phyloP scores from a whole-genome alignment of 2,329 filamentous ascomycete genomes.

The Nothophoma quercina region DNA sequence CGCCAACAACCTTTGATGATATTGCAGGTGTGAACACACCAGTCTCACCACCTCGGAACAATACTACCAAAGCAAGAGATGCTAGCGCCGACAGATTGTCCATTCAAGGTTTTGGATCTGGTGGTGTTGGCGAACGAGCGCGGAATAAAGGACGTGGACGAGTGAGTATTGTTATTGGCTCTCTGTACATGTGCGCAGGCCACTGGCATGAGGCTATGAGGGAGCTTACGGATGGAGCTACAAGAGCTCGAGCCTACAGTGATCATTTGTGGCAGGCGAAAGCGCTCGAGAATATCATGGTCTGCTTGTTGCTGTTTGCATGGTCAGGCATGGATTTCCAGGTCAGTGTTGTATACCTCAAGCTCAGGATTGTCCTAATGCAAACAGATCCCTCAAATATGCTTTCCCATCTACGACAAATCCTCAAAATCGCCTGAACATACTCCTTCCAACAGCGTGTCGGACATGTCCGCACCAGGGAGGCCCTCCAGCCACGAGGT shows the following conservation, averaged over 20 bases:
- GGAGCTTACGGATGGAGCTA: slow-evolving; percentile 81
- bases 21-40: slow-evolving; percentile 47
- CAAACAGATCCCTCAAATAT: slow-evolving; percentile 60
- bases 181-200: slow-evolving; percentile 86
- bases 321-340: slow-evolving; percentile 87
- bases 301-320: slow-evolving; percentile 82
- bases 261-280: slow-evolving; percentile 99
- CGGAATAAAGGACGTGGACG: slow-evolving; percentile 83
- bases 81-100: slow-evolving; percentile 68
- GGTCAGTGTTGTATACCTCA: slow-evolving; percentile 53
- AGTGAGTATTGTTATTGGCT: slow-evolving; percentile 79
- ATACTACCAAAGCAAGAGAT: slow-evolving; percentile 58
- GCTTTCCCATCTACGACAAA: slow-evolving; percentile 61
- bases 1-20: slow-evolving; percentile 60
- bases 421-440: slow-evolving; percentile 54
- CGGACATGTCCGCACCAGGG: slow-evolving; percentile 51
- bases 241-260: slow-evolving; percentile 77
- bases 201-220: slow-evolving; percentile 88
- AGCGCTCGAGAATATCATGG: slow-evolving; percentile 84
- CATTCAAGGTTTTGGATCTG: slow-evolving; percentile 69
- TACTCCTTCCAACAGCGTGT: slow-evolving; percentile 49
- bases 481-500: slow-evolving; percentile 52
- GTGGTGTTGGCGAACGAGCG: slow-evolving; percentile 75
- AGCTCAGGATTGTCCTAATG: slow-evolving; percentile 12
- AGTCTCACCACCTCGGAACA: slow-evolving; percentile 51